Conservation (phyloP, 805 yeast species). For the Zygotorulaspora chibaensis region DNA sequence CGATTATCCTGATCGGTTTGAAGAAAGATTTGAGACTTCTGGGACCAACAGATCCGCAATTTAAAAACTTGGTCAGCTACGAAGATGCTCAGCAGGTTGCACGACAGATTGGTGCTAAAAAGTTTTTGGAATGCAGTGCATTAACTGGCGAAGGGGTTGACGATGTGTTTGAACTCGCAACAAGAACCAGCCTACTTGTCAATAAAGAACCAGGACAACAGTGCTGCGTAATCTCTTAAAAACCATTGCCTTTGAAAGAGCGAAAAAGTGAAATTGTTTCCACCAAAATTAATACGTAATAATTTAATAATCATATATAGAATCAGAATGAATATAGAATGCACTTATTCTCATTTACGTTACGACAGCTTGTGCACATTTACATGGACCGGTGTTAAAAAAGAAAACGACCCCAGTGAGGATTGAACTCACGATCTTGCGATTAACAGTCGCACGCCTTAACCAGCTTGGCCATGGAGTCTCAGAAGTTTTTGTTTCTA, state of each 20-base stretch:
- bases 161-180: constrained; percentile 87
- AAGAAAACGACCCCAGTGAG: constrained; percentile 47
- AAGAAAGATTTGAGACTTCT: constrained; percentile 67
- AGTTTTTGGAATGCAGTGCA: constrained; percentile 84
- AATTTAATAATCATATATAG: background rate
- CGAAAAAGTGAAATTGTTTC: background rate
- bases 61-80: constrained; percentile 45
- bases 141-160: constrained; percentile 93
- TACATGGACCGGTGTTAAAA: too few relatives aligned
- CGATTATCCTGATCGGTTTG: constrained; percentile 74
- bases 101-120: constrained; percentile 72
- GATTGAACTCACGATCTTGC: constrained; percentile 56
- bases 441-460: constrained; percentile 57
- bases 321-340: background rate
- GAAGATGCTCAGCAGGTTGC: constrained; percentile 67
- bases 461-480: constrained; percentile 53
- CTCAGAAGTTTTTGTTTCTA: constrained; percentile 10
- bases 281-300: background rate
- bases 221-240: constrained; percentile 36
- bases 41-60: constrained; percentile 29
- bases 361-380: too few relatives aligned
- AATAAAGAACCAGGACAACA: constrained; percentile 41
- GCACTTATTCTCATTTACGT: background rate
- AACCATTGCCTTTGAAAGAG: background rate
- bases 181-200: constrained; percentile 70